phyloP scores from a whole-genome alignment of 306 rosid genomes.

The Macrotyloma uniflorum region DNA sequence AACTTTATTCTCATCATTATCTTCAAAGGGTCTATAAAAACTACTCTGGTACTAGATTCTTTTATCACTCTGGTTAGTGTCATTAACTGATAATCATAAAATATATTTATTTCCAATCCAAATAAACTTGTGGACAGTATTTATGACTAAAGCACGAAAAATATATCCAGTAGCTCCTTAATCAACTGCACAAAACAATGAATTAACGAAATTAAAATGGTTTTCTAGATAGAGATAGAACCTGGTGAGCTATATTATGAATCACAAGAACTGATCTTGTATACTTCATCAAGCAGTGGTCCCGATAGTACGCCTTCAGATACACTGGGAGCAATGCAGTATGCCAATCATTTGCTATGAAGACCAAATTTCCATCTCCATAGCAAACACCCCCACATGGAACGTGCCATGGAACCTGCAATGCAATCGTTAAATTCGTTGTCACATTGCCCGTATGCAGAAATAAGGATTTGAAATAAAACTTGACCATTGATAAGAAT shows the following conservation, averaged over 20 bases:
- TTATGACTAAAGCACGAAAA: background rate
- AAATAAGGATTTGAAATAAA: background rate
- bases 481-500: background rate
- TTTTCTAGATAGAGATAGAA: slow-evolving; percentile 39
- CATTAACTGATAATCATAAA: background rate
- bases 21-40: background rate
- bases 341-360: slow-evolving; percentile 93
- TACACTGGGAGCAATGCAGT: slow-evolving; percentile 84
- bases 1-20: background rate
- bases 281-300: slow-evolving; percentile 67
- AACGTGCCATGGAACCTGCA: slow-evolving; percentile 88
- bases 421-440: slow-evolving; percentile 43
- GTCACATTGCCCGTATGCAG: background rate
- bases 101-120: background rate
- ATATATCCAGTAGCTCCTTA: slow-evolving; percentile 9
- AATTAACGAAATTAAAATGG: background rate
- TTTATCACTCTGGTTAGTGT: background rate
- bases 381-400: slow-evolving; percentile 90
- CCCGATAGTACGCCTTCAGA: slow-evolving; percentile 79
- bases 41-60: background rate
- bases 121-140: background rate
- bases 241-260: slow-evolving; percentile 95
- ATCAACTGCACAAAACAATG: background rate
- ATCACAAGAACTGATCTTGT: slow-evolving; percentile 85
- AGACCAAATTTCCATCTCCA: slow-evolving; percentile 93